phyloP scores from a whole-genome alignment of 768 basidiomycete genomes.

The Lyophyllum semitale region DNA sequence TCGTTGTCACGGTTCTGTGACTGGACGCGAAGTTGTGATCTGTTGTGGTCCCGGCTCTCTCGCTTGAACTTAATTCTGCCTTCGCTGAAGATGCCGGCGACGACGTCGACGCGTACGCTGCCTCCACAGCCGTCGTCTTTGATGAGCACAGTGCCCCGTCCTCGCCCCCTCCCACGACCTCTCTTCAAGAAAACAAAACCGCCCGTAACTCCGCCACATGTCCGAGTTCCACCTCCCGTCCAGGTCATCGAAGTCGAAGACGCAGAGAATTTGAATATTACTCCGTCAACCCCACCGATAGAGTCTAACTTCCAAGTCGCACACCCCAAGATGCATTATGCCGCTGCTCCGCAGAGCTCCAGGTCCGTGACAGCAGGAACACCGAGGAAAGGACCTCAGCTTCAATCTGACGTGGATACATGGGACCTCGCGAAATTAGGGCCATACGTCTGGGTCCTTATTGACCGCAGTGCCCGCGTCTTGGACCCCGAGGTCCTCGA shows the following conservation, averaged over 20 bases:
- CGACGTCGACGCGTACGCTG: conserved; percentile 4
- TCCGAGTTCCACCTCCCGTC: not conserved
- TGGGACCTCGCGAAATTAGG: conserved; percentile 33
- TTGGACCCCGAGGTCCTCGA: conserved; percentile 29
- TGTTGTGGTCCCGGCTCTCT: not conserved
- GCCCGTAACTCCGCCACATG: not conserved
- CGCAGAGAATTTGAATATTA: conserved; percentile 15
- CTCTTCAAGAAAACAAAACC: conserved; percentile 7
- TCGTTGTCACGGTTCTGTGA: conserved; percentile 11
- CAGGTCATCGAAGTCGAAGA: not conserved
- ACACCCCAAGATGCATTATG: no score
- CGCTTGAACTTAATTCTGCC: no score
- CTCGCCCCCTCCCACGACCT: conserved; percentile 6
- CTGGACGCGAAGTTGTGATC: conserved; percentile 4
- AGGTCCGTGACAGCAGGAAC: not conserved
- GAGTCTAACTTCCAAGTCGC: not conserved
- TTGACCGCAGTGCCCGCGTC: conserved; percentile 41
- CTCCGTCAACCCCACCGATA: conserved; percentile 18
- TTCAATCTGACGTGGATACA: not conserved
- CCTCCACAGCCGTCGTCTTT: conserved; percentile 4
- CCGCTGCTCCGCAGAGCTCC: not conserved
- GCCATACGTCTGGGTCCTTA: conserved; percentile 53
- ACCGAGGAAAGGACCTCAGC: conserved; percentile 4
- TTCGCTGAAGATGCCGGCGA: conserved; percentile 13
- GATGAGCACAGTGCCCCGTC: not conserved